phyloP scores from a whole-genome alignment of 176 grass and related monocot species.

The Hyparrhenia diplandra region DNA sequence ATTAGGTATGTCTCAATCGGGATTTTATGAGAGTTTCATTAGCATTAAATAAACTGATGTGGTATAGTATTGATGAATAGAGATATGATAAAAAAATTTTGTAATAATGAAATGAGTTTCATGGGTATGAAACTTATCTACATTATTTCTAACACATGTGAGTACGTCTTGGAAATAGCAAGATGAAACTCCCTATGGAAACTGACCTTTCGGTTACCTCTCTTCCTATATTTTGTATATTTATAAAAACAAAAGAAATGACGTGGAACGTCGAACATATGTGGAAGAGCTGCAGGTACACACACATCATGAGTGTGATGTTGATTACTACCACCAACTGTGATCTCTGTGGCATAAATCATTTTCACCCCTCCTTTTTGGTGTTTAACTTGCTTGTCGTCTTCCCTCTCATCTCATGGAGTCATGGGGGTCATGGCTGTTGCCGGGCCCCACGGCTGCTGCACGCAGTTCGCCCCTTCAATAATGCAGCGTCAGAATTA shows the following conservation, averaged over 20 bases:
- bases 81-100: too few relatives aligned
- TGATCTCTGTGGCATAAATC: constrained; percentile 27
- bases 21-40: too few relatives aligned
- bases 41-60: too few relatives aligned
- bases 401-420: neutral
- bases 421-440: neutral
- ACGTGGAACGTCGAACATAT: neutral
- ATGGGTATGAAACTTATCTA: too few relatives aligned
- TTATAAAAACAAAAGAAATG: neutral
- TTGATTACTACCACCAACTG: constrained; percentile 22
- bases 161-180: too few relatives aligned
- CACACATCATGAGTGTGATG: constrained; percentile 1
- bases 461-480: neutral
- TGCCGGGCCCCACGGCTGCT: neutral
- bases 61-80: too few relatives aligned
- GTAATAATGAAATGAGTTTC: too few relatives aligned
- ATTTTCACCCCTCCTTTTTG: constrained; percentile 8
- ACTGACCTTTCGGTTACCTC: neutral
- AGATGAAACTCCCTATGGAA: too few relatives aligned
- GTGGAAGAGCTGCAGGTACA: constrained; percentile 1
- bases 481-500: constrained; percentile 44
- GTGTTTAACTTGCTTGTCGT: constrained; percentile 23
- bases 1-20: too few relatives aligned
- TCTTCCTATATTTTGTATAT: neutral
- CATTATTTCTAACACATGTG: too few relatives aligned